Base-by-base conservation (phyloP, 2,329 filamentous ascomycete genomes). In the Fusarium lyarnte region DNA sequence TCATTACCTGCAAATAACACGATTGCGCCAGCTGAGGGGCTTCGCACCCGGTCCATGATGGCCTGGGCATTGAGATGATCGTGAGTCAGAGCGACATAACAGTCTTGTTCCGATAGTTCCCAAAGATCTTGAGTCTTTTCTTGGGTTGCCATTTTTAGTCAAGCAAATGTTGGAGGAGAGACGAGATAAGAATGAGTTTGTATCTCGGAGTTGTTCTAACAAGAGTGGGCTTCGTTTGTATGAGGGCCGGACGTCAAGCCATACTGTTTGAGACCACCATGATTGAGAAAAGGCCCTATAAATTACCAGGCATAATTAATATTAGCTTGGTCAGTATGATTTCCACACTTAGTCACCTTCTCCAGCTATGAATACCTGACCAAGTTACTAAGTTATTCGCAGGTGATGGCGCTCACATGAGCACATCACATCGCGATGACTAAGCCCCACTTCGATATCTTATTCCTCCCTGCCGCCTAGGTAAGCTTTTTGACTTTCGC, bases 1-100 rank as follows among this genome's bases (percentile, higher is more conserved):
- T 73, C 84, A 90, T 73, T 85, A 90, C 92, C 93, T 64, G 91
- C 90, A 79, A 95, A 95, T 38, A 94, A 78, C 14, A 95, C 92
- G 53, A 94, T 92, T 17, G 93, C 93, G 10, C 93, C 93, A 16
- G 93, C 92, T 76, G 90, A 87, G 25, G 92, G 90, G 75, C 89
- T 93, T 72, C 92, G 90, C 27, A 96, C 93, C 51, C 85, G 87
- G 73, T 90, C 84, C 81, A 94, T 91, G 35, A 88, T 84, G 9
- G 84, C 76, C 25, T 86, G 83, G 25, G 87, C 82, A 77, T 91
- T 85, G 65, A 96, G 87, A 45, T 84, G 80, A 39, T 88, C 82
- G 68, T 90, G 83, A 6, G 93, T 94, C 13, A 97, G 85, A 55
- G 89, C 89, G 43, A 94, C 92, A 79, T 91, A 89, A 79, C 91